phyloP scores from a whole-genome alignment of 2,329 filamentous ascomycete genomes.

The Diplodia scrobiculata region DNA sequence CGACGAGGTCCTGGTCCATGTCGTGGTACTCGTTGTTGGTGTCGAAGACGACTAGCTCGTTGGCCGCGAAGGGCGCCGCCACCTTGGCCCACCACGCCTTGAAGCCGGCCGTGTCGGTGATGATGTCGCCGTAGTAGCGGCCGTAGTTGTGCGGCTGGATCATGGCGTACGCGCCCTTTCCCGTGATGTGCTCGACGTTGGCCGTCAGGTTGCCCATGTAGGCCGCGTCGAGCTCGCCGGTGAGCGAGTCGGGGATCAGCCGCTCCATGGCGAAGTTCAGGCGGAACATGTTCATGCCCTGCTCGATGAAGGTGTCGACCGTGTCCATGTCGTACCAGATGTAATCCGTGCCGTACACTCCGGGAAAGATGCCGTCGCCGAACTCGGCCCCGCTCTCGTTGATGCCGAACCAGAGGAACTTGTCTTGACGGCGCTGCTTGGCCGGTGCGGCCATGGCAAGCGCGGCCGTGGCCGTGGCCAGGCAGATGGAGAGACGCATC shows the following conservation, averaged over 20 bases:
- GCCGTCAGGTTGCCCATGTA: slow-evolving; percentile 51
- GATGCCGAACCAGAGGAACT: slow-evolving; percentile 48
- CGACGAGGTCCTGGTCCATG: slow-evolving; percentile 50
- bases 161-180: slow-evolving; percentile 53
- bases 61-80: slow-evolving; percentile 46
- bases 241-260: slow-evolving; percentile 54
- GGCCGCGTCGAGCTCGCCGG: slow-evolving; percentile 47
- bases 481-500: slow-evolving; percentile 33
- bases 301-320: slow-evolving; percentile 53
- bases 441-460: slow-evolving; percentile 31
- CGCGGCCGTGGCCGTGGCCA: slow-evolving; percentile 32
- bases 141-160: slow-evolving; percentile 57
- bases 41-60: slow-evolving; percentile 51
- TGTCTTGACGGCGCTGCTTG: slow-evolving; percentile 13
- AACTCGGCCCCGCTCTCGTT: slow-evolving; percentile 67
- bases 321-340: slow-evolving; percentile 60
- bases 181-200: slow-evolving; percentile 52
- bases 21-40: slow-evolving; percentile 54
- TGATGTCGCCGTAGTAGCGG: slow-evolving; percentile 52
- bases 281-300: slow-evolving; percentile 61
- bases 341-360: slow-evolving; percentile 61
- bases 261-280: slow-evolving; percentile 63
- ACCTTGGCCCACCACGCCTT: slow-evolving; percentile 50
- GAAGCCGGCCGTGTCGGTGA: slow-evolving; percentile 48
- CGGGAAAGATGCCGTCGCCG: slow-evolving; percentile 60